Percentiles rank a stretch among this genome's conserved stretches.
Conservation (phyloP, 805 yeast species). For the Kurtzmaniella cleridarum region DNA sequence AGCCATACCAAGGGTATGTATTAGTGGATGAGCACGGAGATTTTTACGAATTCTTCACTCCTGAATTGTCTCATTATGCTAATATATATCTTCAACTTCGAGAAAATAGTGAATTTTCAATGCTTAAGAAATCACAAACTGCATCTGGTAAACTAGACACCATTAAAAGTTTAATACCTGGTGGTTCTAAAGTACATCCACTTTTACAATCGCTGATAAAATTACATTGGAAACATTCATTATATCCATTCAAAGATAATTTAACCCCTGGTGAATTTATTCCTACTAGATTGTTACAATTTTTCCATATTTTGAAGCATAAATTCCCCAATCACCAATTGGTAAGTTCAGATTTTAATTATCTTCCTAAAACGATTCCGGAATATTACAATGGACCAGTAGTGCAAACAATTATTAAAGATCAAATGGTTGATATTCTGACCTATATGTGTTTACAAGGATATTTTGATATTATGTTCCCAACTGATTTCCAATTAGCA, state of each 20-base stretch:
- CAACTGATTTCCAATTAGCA: slow-evolving; percentile 66
- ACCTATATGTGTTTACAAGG: slow-evolving; percentile 85
- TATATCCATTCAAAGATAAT: slow-evolving; percentile 63
- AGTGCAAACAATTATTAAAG: slow-evolving; percentile 69
- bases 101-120: slow-evolving; percentile 38
- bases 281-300: slow-evolving; percentile 69
- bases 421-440: slow-evolving; percentile 61
- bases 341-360: slow-evolving; percentile 64
- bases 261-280: slow-evolving; percentile 71
- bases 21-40: slow-evolving; percentile 69
- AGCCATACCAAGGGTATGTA: slow-evolving; percentile 76
- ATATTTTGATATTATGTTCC: slow-evolving; percentile 79
- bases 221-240: slow-evolving; percentile 40
- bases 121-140: slow-evolving; percentile 21
- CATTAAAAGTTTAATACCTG: slow-evolving; percentile 24
- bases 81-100: slow-evolving; percentile 52
- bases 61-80: slow-evolving; percentile 55
- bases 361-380: slow-evolving; percentile 38
- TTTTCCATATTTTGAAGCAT: slow-evolving; percentile 56
- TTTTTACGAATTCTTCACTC: slow-evolving; percentile 65
- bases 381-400: slow-evolving; percentile 70
- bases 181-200: slow-evolving; percentile 47
- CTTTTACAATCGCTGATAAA: slow-evolving; percentile 43
- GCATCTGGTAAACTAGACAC: slow-evolving; percentile 18
- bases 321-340: slow-evolving; percentile 73